phyloP scores from a whole-genome alignment of 306 rosid genomes.

The Lotus japonicus region DNA sequence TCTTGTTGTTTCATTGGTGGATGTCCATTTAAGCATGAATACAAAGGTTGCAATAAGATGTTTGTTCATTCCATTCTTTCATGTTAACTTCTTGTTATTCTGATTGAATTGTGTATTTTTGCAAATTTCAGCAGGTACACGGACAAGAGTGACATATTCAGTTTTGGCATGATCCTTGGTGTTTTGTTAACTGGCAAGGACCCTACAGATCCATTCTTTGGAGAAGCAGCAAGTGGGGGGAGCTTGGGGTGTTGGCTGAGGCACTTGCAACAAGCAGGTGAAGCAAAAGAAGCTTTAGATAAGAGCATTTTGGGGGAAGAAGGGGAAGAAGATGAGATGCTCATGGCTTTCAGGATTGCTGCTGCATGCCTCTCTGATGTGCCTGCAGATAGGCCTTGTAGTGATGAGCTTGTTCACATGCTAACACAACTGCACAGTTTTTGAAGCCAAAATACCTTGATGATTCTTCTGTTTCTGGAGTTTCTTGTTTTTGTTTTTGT shows the following conservation, averaged over 20 bases:
- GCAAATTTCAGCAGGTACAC: constrained; percentile 57
- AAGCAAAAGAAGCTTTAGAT: constrained; percentile 71
- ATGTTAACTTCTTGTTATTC: background rate
- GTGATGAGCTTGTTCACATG: constrained; percentile 98
- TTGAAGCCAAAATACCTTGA: constrained; percentile 32
- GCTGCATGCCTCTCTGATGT: constrained; percentile 83
- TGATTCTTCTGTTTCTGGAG: constrained; percentile 25
- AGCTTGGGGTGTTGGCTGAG: constrained; percentile 80
- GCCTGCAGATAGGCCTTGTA: constrained; percentile 92
- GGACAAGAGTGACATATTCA: constrained; percentile 88
- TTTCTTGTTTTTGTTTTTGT: background rate
- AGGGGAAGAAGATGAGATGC: constrained; percentile 96
- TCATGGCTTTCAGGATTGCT: constrained; percentile 92
- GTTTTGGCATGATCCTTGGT: constrained; percentile 87
- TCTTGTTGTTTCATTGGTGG: background rate
- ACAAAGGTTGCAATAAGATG: background rate
- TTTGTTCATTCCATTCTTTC: background rate
- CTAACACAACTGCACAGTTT: constrained; percentile 97
- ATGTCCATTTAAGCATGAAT: background rate
- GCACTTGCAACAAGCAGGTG: constrained; percentile 84
- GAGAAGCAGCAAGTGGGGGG: constrained; percentile 74
- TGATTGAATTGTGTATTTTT: constrained; percentile 5
- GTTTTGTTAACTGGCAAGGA: constrained; percentile 76
- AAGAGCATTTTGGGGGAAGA: constrained; percentile 75
- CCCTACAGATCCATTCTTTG: constrained; percentile 73